These are phyloP conservation scores for Themeda triandra DNA, from an alignment of 176 grass and related monocot genomes.

Conservation along the genomic window DNA sequence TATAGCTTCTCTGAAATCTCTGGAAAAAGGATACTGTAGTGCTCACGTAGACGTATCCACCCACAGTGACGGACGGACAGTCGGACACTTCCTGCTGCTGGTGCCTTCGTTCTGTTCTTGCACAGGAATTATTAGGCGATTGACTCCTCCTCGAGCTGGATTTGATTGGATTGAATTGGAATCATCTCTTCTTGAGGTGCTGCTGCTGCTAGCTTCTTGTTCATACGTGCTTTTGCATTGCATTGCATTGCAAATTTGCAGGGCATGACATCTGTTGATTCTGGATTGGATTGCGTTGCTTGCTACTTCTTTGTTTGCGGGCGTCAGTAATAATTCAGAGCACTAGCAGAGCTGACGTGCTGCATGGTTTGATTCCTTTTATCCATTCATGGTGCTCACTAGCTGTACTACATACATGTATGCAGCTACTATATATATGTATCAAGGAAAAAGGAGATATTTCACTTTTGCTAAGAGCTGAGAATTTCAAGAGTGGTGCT, in stretches of 20 bases:
- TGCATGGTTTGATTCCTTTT: background rate
- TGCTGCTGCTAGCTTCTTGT: background rate
- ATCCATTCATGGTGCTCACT: background rate
- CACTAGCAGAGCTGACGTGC: background rate
- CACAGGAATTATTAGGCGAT: conserved; percentile 29
- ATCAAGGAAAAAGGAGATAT: background rate
- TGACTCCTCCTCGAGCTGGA: background rate
- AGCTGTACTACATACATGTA: background rate
- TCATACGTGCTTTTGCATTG: background rate
- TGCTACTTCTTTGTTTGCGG: background rate
- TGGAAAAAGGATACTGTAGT: conserved; percentile 3
- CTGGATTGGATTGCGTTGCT: background rate
- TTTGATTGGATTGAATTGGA: background rate
- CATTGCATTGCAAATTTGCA: background rate
- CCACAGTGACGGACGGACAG: background rate
- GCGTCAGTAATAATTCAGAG: background rate
- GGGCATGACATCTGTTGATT: background rate
- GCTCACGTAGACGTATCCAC: conserved; percentile 5
- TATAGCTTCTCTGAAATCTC: background rate
- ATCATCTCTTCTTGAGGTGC: background rate
- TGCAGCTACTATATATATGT: background rate
- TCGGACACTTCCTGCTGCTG: too few species aligned
- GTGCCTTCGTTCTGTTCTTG: background rate
- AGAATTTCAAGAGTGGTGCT: too few species aligned
- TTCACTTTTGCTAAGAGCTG: background rate